Percentiles rank a stretch among this genome's conserved stretches.
These are phyloP conservation scores for Choiromyces venosus DNA, from an alignment of 495 filamentous ascomycete species.

Conservation along the genomic window DNA sequence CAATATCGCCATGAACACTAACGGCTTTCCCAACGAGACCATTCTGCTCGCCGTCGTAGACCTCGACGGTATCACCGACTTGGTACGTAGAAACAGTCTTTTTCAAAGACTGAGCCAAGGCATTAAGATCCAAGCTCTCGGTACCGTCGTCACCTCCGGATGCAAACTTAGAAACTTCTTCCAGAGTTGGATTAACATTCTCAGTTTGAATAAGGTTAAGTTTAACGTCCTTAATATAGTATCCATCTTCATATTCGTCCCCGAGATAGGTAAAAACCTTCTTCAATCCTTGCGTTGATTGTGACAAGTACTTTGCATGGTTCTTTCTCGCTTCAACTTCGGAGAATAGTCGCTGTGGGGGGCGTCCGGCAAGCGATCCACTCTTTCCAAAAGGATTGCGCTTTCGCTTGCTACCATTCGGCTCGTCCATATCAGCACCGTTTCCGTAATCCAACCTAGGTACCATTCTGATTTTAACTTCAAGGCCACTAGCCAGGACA, in stretches of 20 bases:
- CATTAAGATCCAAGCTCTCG: conserved; percentile 85
- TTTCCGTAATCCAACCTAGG: conserved; percentile 88
- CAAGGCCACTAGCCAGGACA: conserved; percentile 85
- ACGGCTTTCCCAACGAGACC: conserved; percentile 79
- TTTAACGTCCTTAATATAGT: conserved; percentile 89
- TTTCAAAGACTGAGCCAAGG: conserved; percentile 79
- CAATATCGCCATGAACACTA: conserved; percentile 85
- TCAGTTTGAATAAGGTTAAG: conserved; percentile 75
- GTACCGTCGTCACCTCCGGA: conserved; percentile 76
- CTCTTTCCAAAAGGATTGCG: conserved; percentile 53
- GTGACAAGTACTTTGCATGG: conserved; percentile 65
- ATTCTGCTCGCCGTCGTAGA: conserved; percentile 92
- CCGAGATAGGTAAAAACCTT: conserved; percentile 78
- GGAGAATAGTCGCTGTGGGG: conserved; percentile 87
- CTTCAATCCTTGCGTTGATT: conserved; percentile 48
- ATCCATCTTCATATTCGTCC: conserved; percentile 87
- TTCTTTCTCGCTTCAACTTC: conserved; percentile 88
- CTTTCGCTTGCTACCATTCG: conserved; percentile 64
- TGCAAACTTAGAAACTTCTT: conserved; percentile 94
- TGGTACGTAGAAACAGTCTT: conserved; percentile 73
- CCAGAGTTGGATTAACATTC: conserved; percentile 85
- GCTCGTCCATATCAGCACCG: conserved; percentile 62
- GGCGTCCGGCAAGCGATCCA: conserved; percentile 53
- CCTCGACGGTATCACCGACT: conserved; percentile 87
- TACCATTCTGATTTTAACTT: conserved; percentile 77